Evolutionary conservation across 2,329 filamentous ascomycete genomes (phyloP), one percentile per base, ranked within the genome.

Genomic region (Stenocarpella maydis): DNA sequence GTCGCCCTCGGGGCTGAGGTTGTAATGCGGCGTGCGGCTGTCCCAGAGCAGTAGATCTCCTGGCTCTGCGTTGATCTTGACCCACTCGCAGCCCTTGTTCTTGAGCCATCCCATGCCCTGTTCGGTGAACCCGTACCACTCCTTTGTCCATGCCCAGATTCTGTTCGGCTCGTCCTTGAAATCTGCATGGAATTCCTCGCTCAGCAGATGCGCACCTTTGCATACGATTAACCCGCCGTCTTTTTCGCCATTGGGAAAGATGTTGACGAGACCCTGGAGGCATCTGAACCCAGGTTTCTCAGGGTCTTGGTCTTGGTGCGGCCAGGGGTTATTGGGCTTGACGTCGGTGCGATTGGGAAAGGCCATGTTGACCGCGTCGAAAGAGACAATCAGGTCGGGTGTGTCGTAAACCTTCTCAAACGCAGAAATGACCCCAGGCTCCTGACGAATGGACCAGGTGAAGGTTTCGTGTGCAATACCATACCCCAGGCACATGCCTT

Each of bases 401-500:
- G 82, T 83, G 19, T 78, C 78, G 67, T 81, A 84, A 3, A 85
- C 78, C 74, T 82, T 82, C 72, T 81, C 82, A 60, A 86, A 86
- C 1, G 82, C 77, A 2, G 74, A 76, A 17, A 85, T 76, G 0
- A 86, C 81, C 4, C 82, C 83, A 10, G 82, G 82, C 74, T 85
- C 84, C 4, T 77, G 76, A 19, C 83, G 81, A 17, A 85, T 77
- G 12, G 77, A 78, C 84, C 84, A 85, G 4, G 81, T 80, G 72
- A 85, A 86, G 69, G 82, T 77, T 69, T 86, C 84, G 71, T 86
- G 84, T 2, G 80, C 75, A 3, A 83, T 80, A 0, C 78, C 83
- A 66, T 87, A 87, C 45, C 78, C 74, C 28, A 82, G 75, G 72
- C 82, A 82, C 78, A 85, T 85, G 49, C 84, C 83, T 75, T 84